Evolutionary conservation across 2,329 filamentous ascomycete genomes (phyloP).

Genomic region (Fusarium sp.): DNA sequence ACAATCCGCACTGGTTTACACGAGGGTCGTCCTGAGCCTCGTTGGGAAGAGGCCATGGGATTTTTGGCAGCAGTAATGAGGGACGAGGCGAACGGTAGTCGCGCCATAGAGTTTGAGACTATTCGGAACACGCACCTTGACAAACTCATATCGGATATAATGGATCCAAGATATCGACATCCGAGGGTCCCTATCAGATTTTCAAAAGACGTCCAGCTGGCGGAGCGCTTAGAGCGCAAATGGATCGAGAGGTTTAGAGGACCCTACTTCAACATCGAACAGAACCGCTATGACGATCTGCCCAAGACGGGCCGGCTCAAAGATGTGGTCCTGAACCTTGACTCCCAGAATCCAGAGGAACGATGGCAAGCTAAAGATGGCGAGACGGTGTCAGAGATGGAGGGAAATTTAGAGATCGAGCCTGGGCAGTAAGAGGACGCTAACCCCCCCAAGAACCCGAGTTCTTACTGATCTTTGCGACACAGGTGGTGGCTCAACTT

Average conservation of each 20-base stretch:
- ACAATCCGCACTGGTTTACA: slow-evolving; percentile 56
- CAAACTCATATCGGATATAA: slow-evolving; percentile 60
- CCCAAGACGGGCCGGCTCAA: slow-evolving; percentile 56
- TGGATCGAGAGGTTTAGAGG: slow-evolving; percentile 62
- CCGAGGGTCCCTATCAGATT: slow-evolving; percentile 50
- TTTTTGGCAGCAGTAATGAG: slow-evolving; percentile 57
- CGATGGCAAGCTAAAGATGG: slow-evolving; percentile 56
- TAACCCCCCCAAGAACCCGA: not conserved
- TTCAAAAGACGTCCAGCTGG: slow-evolving; percentile 54
- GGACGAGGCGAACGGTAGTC: slow-evolving; percentile 54
- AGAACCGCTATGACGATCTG: slow-evolving; percentile 57
- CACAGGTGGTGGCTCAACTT: slow-evolving; percentile 71
- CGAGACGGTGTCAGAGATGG: slow-evolving; percentile 56
- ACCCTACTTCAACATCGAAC: slow-evolving; percentile 61
- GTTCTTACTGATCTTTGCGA: slow-evolving; percentile 35
- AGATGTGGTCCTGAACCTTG: slow-evolving; percentile 57
- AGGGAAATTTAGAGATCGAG: slow-evolving; percentile 59
- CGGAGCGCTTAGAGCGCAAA: slow-evolving; percentile 56
- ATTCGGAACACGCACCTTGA: slow-evolving; percentile 58
- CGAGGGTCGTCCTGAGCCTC: slow-evolving; percentile 51
- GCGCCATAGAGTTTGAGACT: slow-evolving; percentile 56
- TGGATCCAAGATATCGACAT: slow-evolving; percentile 50
- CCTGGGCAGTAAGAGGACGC: slow-evolving; percentile 63
- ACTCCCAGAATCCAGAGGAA: slow-evolving; percentile 48
- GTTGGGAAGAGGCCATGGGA: slow-evolving; percentile 54